phyloP scores from a whole-genome alignment of 352 stramenopile species.

The Globisporangium uncinulatum region DNA sequence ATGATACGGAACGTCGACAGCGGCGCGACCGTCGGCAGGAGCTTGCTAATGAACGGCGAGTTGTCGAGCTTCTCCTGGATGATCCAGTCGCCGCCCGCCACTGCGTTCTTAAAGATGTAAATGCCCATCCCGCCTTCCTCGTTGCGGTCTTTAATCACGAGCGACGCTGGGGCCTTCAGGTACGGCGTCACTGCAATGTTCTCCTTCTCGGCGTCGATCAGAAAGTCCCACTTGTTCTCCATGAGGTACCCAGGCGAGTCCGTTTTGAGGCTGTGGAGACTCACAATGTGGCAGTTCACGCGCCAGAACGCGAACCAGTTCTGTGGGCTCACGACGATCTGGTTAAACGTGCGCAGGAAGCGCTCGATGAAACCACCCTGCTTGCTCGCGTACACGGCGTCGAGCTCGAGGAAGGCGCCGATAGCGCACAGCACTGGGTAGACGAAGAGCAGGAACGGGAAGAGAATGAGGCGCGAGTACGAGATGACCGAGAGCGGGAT shows the following conservation, averaged over 20 bases:
- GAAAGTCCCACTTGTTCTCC: conserved; percentile 99
- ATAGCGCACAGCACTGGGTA: conserved; percentile 86
- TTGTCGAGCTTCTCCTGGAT: conserved; percentile 97
- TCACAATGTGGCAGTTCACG: conserved; percentile 94
- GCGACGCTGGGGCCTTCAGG: conserved; percentile 81
- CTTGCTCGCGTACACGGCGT: conserved; percentile 54
- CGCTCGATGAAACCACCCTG: conserved; percentile 78
- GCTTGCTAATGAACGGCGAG: conserved; percentile 84
- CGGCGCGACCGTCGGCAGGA: conserved; percentile 92
- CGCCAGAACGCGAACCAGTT: conserved; percentile 99
- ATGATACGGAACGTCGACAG: conserved; percentile 98
- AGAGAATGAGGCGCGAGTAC: conserved; percentile 77
- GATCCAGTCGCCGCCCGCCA: conserved; percentile 92
- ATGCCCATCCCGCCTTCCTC: conserved; percentile 98
- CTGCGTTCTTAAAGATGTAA: conserved; percentile 97
- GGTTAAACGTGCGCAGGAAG: conserved; percentile 84
- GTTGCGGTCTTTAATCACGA: conserved; percentile 98
- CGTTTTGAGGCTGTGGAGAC: conserved; percentile 92
- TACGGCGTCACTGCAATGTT: conserved; percentile 93
- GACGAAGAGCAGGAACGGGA: conserved; percentile 84
- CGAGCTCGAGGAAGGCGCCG: conserved; percentile 73
- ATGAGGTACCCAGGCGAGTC: conserved; percentile 91
- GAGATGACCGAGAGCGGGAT: conserved; percentile 89
- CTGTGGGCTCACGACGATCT: conserved; percentile 83
- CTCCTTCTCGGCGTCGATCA: conserved; percentile 88